These are phyloP conservation scores for Aspergillus versicolor DNA, from an alignment of 2,329 filamentous ascomycete genomes.

Conservation along the genomic window DNA sequence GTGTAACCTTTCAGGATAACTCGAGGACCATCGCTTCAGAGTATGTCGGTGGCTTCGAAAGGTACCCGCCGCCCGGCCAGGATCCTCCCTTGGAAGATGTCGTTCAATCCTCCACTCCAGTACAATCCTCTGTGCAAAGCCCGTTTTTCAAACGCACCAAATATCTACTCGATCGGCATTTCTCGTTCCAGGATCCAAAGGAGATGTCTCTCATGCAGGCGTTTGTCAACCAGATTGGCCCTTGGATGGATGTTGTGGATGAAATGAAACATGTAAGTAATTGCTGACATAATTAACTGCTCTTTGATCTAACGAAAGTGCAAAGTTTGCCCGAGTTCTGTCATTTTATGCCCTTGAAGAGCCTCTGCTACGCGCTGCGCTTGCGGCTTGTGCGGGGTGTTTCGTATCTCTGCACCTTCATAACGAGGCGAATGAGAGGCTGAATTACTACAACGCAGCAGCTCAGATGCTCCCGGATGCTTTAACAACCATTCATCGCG, in stretches of 20 bases:
- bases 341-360: slow-evolving; percentile 79
- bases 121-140: slow-evolving; percentile 30
- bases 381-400: slow-evolving; percentile 82
- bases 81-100: slow-evolving; percentile 29
- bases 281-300: neutral
- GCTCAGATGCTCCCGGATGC: slow-evolving; percentile 74
- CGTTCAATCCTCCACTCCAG: slow-evolving; percentile 27
- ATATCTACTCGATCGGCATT: slow-evolving; percentile 47
- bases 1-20: slow-evolving; percentile 81
- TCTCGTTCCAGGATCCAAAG: slow-evolving; percentile 70
- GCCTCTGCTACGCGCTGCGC: slow-evolving; percentile 84
- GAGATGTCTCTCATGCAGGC: slow-evolving; percentile 89
- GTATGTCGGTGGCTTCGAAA: slow-evolving; percentile 74
- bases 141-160: slow-evolving; percentile 36
- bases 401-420: slow-evolving; percentile 70
- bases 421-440: slow-evolving; percentile 74
- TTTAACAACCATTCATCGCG: slow-evolving; percentile 79
- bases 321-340: slow-evolving; percentile 73
- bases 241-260: slow-evolving; percentile 95
- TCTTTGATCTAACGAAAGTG: slow-evolving; percentile 17
- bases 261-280: slow-evolving; percentile 67
- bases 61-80: slow-evolving; percentile 62
- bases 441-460: slow-evolving; percentile 82
- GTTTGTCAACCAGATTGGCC: slow-evolving; percentile 83
- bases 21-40: slow-evolving; percentile 87